These are phyloP conservation scores for Blastomyces parvus DNA, from an alignment of 2,329 filamentous ascomycete species.

Conservation along the genomic window DNA sequence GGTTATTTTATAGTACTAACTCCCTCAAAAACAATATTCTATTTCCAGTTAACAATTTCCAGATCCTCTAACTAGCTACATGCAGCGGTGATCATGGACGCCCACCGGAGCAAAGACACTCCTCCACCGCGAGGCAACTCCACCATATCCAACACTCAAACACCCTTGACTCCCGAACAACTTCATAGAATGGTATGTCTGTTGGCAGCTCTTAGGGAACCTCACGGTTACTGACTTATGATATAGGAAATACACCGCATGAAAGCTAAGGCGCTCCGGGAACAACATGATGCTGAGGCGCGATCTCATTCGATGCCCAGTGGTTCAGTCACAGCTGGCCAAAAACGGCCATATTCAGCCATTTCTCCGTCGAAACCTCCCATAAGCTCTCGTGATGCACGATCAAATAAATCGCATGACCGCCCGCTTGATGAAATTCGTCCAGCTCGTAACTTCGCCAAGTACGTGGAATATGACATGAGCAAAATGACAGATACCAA, in stretches of 20 bases:
- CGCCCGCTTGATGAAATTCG: conserved; percentile 48
- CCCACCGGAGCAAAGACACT: neutral
- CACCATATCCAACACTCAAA: conserved; percentile 22
- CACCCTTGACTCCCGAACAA: conserved; percentile 52
- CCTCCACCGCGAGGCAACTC: neutral
- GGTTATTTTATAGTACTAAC: neutral
- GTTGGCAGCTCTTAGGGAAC: neutral
- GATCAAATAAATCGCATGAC: conserved; percentile 31
- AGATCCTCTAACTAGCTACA: neutral
- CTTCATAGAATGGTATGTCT: conserved; percentile 45
- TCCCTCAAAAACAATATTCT: neutral
- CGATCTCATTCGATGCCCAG: conserved; percentile 28
- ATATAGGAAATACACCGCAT: conserved; percentile 74
- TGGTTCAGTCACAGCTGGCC: conserved; percentile 48
- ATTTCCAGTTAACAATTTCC: neutral
- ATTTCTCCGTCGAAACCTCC: conserved; percentile 45
- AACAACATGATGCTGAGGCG: conserved; percentile 58
- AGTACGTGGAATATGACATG: conserved; percentile 96
- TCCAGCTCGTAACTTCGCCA: conserved; percentile 78
- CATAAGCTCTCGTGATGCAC: conserved; percentile 60
- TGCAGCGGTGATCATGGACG: neutral
- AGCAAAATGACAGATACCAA: conserved; percentile 97
- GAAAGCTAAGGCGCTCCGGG: conserved; percentile 75
- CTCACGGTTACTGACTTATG: neutral
- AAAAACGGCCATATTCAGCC: conserved; percentile 62